Evolutionary conservation across 129 eudicot genomes (phyloP).

Genomic region (Deinandra increscens): DNA sequence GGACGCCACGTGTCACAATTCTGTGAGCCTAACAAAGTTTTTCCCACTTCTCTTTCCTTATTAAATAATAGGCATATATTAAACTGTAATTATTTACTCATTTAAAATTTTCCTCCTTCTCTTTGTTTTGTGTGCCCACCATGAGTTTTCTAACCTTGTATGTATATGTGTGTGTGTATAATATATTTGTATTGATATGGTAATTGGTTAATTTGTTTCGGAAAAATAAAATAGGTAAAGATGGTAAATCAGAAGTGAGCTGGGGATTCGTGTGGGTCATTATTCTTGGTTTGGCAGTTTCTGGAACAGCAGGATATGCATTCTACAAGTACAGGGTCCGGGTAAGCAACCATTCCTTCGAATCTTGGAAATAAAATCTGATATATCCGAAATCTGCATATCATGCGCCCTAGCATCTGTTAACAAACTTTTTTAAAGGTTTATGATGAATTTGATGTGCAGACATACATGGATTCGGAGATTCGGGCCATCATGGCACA

Average conservation of each 20-base stretch:
- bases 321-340: slow-evolving; percentile 2
- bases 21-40: no score
- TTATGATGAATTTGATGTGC: slow-evolving; percentile 25
- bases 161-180: no score
- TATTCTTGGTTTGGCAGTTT: not conserved
- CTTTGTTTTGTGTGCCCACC: no score
- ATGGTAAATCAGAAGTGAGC: slow-evolving; percentile 2
- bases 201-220: no score
- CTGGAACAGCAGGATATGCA: not conserved
- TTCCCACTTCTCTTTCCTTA: no score
- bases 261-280: not conserved
- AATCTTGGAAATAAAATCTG: not conserved
- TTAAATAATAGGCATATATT: no score
- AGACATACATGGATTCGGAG: slow-evolving; percentile 95
- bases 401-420: no score
- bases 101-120: no score
- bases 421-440: not conserved
- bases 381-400: no score
- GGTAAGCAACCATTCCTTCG: not conserved
- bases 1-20: no score
- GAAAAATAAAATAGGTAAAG: not conserved
- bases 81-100: no score
- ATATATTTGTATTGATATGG: not conserved
- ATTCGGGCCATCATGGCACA: slow-evolving; percentile 98
- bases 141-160: no score